These are phyloP conservation scores for Zychaea mexicana DNA, from an alignment of 371 early-diverging fungal genomes.

Conservation along the genomic window DNA sequence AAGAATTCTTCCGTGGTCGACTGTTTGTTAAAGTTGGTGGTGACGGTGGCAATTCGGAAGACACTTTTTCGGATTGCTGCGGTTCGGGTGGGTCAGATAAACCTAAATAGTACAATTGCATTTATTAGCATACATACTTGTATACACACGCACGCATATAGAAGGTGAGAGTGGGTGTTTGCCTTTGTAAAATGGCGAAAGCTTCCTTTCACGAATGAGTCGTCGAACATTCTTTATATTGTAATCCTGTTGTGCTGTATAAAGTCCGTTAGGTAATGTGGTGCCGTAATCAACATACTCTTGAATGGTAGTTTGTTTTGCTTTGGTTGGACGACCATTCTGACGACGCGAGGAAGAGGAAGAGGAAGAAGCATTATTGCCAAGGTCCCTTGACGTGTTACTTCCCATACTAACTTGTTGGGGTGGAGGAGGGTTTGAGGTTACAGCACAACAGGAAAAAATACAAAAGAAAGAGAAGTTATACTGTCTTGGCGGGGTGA, in stretches of 20 bases:
- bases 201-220: slow-evolving; percentile 74
- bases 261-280: slow-evolving; percentile 77
- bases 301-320: slow-evolving; percentile 37
- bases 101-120: background rate
- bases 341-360: background rate
- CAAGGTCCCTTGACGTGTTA: background rate
- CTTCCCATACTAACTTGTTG: background rate
- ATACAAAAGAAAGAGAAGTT: too few relatives aligned
- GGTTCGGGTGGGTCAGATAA: background rate
- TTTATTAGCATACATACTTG: too few relatives aligned
- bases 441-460: too few relatives aligned
- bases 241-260: slow-evolving; percentile 74
- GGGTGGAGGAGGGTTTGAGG: too few relatives aligned
- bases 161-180: too few relatives aligned
- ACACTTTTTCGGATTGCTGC: background rate
- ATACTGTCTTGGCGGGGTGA: too few relatives aligned
- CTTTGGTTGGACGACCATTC: background rate
- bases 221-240: slow-evolving; percentile 70
- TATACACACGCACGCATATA: too few relatives aligned
- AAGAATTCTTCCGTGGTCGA: background rate
- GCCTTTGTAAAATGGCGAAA: slow-evolving; percentile 91
- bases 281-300: slow-evolving; percentile 67
- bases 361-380: background rate
- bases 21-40: background rate
- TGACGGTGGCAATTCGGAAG: background rate